A percentile compares a stretch with the other conserved stretches of the same genome.
Conservation (phyloP, 2,329 filamentous ascomycete genomes). For the Myriosclerotinia scirpicola region DNA sequence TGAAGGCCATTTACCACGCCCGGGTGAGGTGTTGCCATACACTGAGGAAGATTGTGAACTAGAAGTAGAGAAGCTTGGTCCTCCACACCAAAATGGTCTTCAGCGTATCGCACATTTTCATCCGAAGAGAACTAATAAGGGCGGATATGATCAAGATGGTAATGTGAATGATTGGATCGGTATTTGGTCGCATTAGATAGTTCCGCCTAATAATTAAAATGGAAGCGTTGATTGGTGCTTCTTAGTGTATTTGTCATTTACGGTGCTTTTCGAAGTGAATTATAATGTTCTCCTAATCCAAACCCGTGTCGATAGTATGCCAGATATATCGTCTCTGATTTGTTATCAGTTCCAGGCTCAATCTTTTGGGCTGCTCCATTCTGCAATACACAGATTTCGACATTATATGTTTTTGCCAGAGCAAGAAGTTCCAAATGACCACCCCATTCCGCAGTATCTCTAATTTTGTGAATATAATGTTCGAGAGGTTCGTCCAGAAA, state of each 20-base stretch:
- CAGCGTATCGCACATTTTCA: conserved; percentile 51
- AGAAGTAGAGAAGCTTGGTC: conserved; percentile 46
- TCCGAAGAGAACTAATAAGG: conserved; percentile 51
- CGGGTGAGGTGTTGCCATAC: conserved; percentile 67
- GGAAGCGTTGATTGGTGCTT: background rate
- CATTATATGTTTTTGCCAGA: conserved; percentile 74
- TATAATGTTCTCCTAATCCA: conserved; percentile 95
- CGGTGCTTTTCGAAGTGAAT: conserved; percentile 64
- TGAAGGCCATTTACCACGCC: conserved; percentile 66
- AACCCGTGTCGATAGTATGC: conserved; percentile 95
- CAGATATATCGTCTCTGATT: conserved; percentile 68
- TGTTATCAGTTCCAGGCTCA: conserved; percentile 49
- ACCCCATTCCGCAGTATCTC: conserved; percentile 92
- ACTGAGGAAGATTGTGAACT: conserved; percentile 52
- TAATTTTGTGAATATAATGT: conserved; percentile 71
- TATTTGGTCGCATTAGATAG: conserved; percentile 48
- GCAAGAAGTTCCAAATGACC: conserved; percentile 88
- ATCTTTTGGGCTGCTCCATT: conserved; percentile 80
- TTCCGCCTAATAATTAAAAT: conserved; percentile 3
- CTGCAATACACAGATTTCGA: conserved; percentile 83
- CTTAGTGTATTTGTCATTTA: conserved; percentile 27
- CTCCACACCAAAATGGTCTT: conserved; percentile 45
- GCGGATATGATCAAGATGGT: conserved; percentile 49
- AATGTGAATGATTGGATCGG: conserved; percentile 54
- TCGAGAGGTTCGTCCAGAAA: conserved; percentile 83